phyloP scores from a whole-genome alignment of 768 basidiomycete species.

The Calocybe gangraenosa region DNA sequence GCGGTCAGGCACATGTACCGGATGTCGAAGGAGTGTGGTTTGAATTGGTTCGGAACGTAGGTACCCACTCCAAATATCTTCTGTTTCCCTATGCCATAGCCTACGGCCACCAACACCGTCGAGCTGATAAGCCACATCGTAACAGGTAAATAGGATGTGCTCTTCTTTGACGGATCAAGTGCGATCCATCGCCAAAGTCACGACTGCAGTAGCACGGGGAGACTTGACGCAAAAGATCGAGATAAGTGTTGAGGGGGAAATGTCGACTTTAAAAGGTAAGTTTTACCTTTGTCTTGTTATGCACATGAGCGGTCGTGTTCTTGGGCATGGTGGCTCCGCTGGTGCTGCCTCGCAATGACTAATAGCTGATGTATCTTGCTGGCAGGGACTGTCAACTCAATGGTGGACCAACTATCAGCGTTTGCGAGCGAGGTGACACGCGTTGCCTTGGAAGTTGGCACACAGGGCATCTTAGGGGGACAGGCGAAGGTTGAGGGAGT shows the following conservation, averaged over 20 bases:
- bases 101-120: neutral
- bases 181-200: constrained; percentile 79
- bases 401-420: constrained; percentile 87
- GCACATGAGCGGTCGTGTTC: no score
- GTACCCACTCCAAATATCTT: constrained; percentile 16
- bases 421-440: constrained; percentile 83
- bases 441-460: constrained; percentile 87
- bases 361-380: neutral
- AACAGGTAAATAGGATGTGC: constrained; percentile 78
- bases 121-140: no score
- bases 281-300: no score
- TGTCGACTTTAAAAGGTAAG: constrained; percentile 68
- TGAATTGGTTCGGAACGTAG: constrained; percentile 71
- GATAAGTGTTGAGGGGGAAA: constrained; percentile 83
- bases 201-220: constrained; percentile 86
- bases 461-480: constrained; percentile 86
- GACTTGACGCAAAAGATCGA: constrained; percentile 92
- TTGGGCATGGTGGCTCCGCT: neutral
- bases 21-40: constrained; percentile 93
- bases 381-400: constrained; percentile 77
- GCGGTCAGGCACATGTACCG: constrained; percentile 83
- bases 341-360: neutral
- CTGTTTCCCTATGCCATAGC: neutral
- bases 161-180: constrained; percentile 77
- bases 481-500: constrained; percentile 89